phyloP scores from a whole-genome alignment of 768 basidiomycete genomes.

The Suillus clintonianus region DNA sequence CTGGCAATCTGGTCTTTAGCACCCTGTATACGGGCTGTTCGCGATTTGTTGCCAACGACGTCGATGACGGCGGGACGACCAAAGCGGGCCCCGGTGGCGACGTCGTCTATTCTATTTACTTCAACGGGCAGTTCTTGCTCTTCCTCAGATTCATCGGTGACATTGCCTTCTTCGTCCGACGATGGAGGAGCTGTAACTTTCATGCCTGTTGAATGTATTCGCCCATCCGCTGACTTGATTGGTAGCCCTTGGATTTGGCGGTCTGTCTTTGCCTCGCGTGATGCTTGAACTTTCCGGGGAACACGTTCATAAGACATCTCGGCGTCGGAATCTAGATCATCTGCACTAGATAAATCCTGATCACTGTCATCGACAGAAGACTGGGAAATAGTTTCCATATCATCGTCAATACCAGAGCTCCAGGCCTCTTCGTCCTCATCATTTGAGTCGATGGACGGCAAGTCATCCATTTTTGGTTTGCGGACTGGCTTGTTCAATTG shows the following conservation, averaged over 20 bases:
- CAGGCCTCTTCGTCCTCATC: slow-evolving; percentile 58
- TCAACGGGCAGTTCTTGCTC: slow-evolving; percentile 28
- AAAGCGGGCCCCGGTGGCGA: slow-evolving; percentile 82
- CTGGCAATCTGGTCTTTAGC: slow-evolving; percentile 95
- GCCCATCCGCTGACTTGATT: slow-evolving; percentile 84
- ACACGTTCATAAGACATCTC: slow-evolving; percentile 77
- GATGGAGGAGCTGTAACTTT: slow-evolving; percentile 20
- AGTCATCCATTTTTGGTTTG: slow-evolving; percentile 49
- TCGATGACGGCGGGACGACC: slow-evolving; percentile 81
- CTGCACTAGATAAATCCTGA: slow-evolving; percentile 11
- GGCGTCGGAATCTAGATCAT: slow-evolving; percentile 50
- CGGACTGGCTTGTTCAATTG: slow-evolving; percentile 61
- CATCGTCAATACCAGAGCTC: slow-evolving; percentile 45
- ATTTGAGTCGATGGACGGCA: slow-evolving; percentile 71
- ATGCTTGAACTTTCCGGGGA: slow-evolving; percentile 53
- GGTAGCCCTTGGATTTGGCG: slow-evolving; percentile 67
- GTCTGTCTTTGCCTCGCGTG: slow-evolving; percentile 48
- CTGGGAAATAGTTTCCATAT: slow-evolving; percentile 29
- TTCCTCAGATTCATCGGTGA: slow-evolving; percentile 37
- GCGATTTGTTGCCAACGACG: slow-evolving; percentile 66
- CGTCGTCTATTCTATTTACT: slow-evolving; percentile 55
- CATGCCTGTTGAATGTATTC: slow-evolving; percentile 60
- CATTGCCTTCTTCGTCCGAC: slow-evolving; percentile 32
- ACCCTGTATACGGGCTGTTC: slow-evolving; percentile 63
- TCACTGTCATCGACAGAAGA: slow-evolving; percentile 7